A percentile compares a stretch with the other conserved stretches of the same genome.
Conservation (phyloP, 2,329 filamentous ascomycete species). For the Dothideomycetidae sp. region DNA sequence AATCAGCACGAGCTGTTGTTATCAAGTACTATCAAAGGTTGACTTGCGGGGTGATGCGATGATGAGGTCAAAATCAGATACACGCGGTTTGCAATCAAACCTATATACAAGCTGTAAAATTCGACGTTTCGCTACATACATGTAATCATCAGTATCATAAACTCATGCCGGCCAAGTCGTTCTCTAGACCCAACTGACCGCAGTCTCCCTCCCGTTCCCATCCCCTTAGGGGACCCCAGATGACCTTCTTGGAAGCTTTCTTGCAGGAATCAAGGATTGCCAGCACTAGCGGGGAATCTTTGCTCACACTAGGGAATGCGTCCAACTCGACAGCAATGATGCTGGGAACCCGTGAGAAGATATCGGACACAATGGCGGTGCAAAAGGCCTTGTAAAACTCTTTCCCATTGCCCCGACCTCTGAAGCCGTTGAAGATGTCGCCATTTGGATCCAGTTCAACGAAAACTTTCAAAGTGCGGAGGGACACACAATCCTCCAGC, state of each 20-base stretch:
- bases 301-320: slow-evolving; percentile 51
- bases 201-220: slow-evolving; percentile 44
- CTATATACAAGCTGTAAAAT: too few species aligned
- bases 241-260: slow-evolving; percentile 38
- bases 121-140: too few species aligned
- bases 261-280: slow-evolving; percentile 42
- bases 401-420: slow-evolving; percentile 36
- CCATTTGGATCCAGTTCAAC: slow-evolving; percentile 57
- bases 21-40: too few species aligned
- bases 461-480: slow-evolving; percentile 49
- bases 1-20: too few species aligned
- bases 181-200: slow-evolving; percentile 12
- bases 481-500: slow-evolving; percentile 45
- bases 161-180: slow-evolving; percentile 12
- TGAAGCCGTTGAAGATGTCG: slow-evolving; percentile 52
- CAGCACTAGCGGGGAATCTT: slow-evolving; percentile 49
- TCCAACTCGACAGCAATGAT: slow-evolving; percentile 53
- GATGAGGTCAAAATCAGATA: too few species aligned
- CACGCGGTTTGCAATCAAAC: too few species aligned
- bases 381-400: slow-evolving; percentile 60
- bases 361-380: slow-evolving; percentile 39
- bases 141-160: slow-evolving; percentile 1
- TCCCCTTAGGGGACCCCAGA: slow-evolving; percentile 53
- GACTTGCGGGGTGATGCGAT: too few species aligned
- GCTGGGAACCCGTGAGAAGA: slow-evolving; percentile 44